Evolutionary conservation across 2,329 filamentous ascomycete genomes (phyloP).

Genomic region (Corinectria fuckeliana): DNA sequence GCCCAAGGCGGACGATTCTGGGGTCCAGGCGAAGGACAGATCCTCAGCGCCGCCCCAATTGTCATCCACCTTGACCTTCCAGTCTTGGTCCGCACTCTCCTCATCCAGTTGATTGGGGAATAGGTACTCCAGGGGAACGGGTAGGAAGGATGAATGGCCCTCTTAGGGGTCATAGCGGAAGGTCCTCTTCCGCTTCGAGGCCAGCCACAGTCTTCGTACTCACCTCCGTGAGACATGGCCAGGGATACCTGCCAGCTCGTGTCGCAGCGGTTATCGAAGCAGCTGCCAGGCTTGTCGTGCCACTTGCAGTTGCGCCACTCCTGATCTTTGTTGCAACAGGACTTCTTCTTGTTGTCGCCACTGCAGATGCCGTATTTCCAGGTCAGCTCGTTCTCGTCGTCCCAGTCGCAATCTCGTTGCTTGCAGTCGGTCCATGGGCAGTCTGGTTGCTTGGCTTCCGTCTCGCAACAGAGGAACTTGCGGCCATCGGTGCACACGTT

Average conservation of each 20-base stretch:
- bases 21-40: slow-evolving; percentile 26
- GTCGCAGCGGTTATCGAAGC: slow-evolving; percentile 43
- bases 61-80: slow-evolving; percentile 39
- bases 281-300: slow-evolving; percentile 43
- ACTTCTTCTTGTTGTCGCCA: slow-evolving; percentile 29
- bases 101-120: slow-evolving; percentile 43
- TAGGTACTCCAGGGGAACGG: slow-evolving; percentile 44
- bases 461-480: slow-evolving; percentile 41
- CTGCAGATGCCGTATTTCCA: slow-evolving; percentile 18
- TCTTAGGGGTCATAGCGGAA: slow-evolving; percentile 43
- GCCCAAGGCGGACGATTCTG: slow-evolving; percentile 40
- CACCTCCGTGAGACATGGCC: slow-evolving; percentile 36
- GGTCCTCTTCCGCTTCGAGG: slow-evolving; percentile 29
- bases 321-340: slow-evolving; percentile 38
- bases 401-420: background rate
- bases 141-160: slow-evolving; percentile 42
- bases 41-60: slow-evolving; percentile 31
- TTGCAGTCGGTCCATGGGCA: slow-evolving; percentile 3
- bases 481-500: slow-evolving; percentile 39
- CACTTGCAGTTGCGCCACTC: slow-evolving; percentile 44
- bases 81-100: slow-evolving; percentile 40
- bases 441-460: slow-evolving; percentile 3
- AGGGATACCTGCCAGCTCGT: slow-evolving; percentile 27
- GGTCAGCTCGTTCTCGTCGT: slow-evolving; percentile 6
- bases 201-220: slow-evolving; percentile 31